These are phyloP conservation scores for Yarrowia hollandica DNA, from an alignment of 805 yeast genomes.

Conservation along the genomic window DNA sequence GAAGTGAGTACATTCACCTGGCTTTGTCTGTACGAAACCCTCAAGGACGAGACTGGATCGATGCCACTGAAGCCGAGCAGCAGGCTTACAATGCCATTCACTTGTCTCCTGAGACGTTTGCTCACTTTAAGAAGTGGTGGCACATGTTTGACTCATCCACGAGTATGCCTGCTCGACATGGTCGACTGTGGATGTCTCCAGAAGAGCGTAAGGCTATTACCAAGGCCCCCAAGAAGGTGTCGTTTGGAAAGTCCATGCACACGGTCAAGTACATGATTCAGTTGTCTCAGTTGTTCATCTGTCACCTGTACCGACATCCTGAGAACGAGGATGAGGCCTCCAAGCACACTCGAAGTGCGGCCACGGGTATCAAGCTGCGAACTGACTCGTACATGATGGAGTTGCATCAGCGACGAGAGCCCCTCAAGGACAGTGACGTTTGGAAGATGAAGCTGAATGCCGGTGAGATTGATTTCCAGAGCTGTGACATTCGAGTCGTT, in stretches of 20 bases:
- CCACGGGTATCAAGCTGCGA: conserved; percentile 69
- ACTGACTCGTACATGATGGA: conserved; percentile 60
- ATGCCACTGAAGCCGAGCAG: conserved; percentile 29
- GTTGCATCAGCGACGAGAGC: conserved; percentile 58
- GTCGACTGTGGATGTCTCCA: conserved; percentile 55
- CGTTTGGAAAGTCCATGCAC: conserved; percentile 71
- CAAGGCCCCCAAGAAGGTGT: conserved; percentile 40
- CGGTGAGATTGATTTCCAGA: conserved; percentile 68
- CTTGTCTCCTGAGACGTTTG: conserved; percentile 66
- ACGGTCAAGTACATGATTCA: conserved; percentile 79
- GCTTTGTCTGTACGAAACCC: conserved; percentile 57
- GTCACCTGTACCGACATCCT: conserved; percentile 62
- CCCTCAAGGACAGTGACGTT: conserved; percentile 44
- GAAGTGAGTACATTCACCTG: conserved; percentile 80
- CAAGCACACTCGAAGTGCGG: conserved; percentile 46
- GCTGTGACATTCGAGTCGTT: conserved; percentile 67
- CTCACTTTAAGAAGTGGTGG: conserved; percentile 85
- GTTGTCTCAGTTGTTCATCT: conserved; percentile 68
- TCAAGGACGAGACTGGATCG: conserved; percentile 34
- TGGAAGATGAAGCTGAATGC: conserved; percentile 56
- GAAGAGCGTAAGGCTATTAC: conserved; percentile 42
- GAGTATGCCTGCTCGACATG: conserved; percentile 76
- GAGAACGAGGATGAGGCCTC: conserved; percentile 47
- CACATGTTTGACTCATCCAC: conserved; percentile 72
- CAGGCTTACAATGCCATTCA: conserved; percentile 68